Conservation (phyloP, 495 filamentous ascomycete genomes). For the Aspergillus affinis region DNA sequence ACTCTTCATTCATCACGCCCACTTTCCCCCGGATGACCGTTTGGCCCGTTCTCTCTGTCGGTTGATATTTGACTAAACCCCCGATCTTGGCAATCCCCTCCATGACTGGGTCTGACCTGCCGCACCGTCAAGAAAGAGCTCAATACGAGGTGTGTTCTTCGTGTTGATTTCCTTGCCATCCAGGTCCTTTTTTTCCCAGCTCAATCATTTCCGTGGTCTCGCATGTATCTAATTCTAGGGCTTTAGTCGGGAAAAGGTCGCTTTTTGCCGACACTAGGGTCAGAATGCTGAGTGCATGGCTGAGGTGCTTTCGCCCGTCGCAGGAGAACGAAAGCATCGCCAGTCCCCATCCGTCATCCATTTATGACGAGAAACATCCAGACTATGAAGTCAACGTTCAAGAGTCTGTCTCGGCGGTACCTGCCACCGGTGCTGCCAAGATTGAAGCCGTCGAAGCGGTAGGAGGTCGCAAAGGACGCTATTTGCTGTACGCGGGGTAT, state of each 20-base stretch:
- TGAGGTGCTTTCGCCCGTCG: constrained; percentile 3
- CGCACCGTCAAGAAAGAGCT: neutral
- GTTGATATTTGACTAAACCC: neutral
- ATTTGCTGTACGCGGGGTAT: constrained; percentile 44
- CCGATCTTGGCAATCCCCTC: neutral
- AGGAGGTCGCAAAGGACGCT: constrained; percentile 43
- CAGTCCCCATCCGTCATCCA: neutral
- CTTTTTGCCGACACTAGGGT: neutral
- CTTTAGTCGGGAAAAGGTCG: neutral
- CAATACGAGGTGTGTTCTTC: neutral
- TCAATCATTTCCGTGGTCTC: neutral
- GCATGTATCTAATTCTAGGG: neutral
- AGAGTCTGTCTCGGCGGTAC: neutral
- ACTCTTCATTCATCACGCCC: neutral
- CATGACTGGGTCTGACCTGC: neutral
- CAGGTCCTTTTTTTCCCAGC: neutral
- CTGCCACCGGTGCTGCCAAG: constrained; percentile 25
- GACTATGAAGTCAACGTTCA: constrained; percentile 11
- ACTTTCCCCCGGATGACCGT: neutral
- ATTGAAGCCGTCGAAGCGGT: constrained; percentile 44
- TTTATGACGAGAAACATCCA: constrained; percentile 13
- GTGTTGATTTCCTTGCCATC: neutral
- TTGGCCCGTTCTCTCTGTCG: neutral
- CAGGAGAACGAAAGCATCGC: constrained; percentile 1
- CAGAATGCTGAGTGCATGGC: constrained; percentile 14